phyloP scores from a whole-genome alignment of 2,329 filamentous ascomycete genomes.

The Penicillium nordicum region DNA sequence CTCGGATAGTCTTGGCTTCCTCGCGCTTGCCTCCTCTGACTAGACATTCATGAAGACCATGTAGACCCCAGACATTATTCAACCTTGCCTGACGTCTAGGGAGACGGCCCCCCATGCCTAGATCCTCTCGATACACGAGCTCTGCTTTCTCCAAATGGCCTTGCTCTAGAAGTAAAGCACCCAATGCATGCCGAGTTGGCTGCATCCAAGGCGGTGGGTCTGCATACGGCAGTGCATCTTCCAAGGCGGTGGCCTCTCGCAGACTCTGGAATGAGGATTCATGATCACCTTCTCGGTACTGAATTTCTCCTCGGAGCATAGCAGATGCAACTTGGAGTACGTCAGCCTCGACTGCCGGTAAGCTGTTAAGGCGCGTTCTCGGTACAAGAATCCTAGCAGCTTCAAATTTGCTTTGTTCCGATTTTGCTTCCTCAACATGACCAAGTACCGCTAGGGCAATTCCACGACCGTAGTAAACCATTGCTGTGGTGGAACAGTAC shows the following conservation, averaged over 20 bases:
- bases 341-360: neutral
- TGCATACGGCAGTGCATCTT: constrained; percentile 43
- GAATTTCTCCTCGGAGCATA: constrained; percentile 71
- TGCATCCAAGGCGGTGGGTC: constrained; percentile 2
- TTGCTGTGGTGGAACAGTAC: neutral
- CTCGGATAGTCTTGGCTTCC: no score
- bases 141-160: neutral
- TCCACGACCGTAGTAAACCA: neutral
- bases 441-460: neutral
- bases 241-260: constrained; percentile 53
- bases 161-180: neutral
- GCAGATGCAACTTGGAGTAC: constrained; percentile 39
- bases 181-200: neutral
- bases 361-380: neutral
- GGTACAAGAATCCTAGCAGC: neutral
- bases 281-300: constrained; percentile 61
- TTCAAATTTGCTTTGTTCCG: neutral
- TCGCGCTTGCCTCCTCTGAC: no score
- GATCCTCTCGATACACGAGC: neutral
- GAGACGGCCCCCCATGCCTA: neutral
- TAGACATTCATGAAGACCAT: constrained; percentile 1
- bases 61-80: constrained; percentile 2
- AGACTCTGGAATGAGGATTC: constrained; percentile 58
- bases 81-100: neutral
- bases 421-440: neutral